phyloP scores from a whole-genome alignment of 2,329 filamentous ascomycete species.

The Aspergillus fischeri region DNA sequence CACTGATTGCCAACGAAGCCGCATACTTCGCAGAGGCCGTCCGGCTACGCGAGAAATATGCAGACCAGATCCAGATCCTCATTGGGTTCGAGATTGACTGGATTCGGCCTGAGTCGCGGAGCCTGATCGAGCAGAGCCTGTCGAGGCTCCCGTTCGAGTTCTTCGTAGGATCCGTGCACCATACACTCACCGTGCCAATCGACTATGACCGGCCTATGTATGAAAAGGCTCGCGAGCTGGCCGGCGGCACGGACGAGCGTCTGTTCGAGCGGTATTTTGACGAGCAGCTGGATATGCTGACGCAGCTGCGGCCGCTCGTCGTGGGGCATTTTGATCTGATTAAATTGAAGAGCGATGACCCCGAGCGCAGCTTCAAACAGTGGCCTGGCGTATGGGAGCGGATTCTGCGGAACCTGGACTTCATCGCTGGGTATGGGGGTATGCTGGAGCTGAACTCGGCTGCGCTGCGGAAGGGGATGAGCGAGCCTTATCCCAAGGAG shows the following conservation, averaged over 20 bases:
- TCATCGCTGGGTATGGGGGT: slow-evolving; percentile 69
- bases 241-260: slow-evolving; percentile 63
- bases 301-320: slow-evolving; percentile 65
- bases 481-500: slow-evolving; percentile 80
- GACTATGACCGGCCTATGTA: slow-evolving; percentile 75
- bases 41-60: slow-evolving; percentile 68
- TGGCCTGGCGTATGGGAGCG: slow-evolving; percentile 67
- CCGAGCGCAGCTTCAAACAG: slow-evolving; percentile 55
- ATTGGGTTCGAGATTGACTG: slow-evolving; percentile 93
- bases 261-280: slow-evolving; percentile 86
- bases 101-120: slow-evolving; percentile 67
- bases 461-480: slow-evolving; percentile 81
- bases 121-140: slow-evolving; percentile 57
- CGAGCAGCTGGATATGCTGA: slow-evolving; percentile 76
- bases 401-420: slow-evolving; percentile 69
- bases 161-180: slow-evolving; percentile 90
- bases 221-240: slow-evolving; percentile 53
- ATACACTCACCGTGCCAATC: slow-evolving; percentile 80
- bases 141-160: slow-evolving; percentile 68
- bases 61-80: slow-evolving; percentile 67
- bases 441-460: slow-evolving; percentile 87
- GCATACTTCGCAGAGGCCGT: slow-evolving; percentile 72
- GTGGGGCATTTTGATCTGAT: slow-evolving; percentile 96
- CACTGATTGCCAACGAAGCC: slow-evolving; percentile 45
- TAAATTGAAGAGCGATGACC: slow-evolving; percentile 69